Evolutionary conservation across 306 rosid genomes (phyloP).

Genomic region (Trifolium subterraneum): DNA sequence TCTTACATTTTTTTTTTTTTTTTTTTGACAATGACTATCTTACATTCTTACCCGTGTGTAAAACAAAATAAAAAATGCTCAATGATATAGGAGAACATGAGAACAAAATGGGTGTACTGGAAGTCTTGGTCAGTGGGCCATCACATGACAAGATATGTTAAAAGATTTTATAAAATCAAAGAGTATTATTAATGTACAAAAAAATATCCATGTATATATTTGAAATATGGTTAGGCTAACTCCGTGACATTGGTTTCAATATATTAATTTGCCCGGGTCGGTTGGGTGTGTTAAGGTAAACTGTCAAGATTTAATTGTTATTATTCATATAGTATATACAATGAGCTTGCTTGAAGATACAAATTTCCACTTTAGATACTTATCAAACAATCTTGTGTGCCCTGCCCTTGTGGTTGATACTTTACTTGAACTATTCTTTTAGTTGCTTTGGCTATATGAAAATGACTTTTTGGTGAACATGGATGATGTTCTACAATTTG

Average conservation of each 20-base stretch:
- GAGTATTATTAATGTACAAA: slow-evolving; percentile 6
- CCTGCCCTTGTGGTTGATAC: slow-evolving; percentile 36
- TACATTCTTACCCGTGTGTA: background rate
- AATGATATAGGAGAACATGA: slow-evolving; percentile 12
- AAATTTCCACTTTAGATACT: slow-evolving; percentile 18
- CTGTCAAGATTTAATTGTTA: slow-evolving; percentile 25
- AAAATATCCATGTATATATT: slow-evolving; percentile 19
- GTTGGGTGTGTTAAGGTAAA: slow-evolving; percentile 30
- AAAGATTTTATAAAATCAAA: slow-evolving; percentile 25
- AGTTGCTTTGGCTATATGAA: background rate
- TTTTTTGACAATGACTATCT: too few relatives aligned
- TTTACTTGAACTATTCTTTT: slow-evolving; percentile 5
- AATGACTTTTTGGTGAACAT: too few relatives aligned
- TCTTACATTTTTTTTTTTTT: too few relatives aligned
- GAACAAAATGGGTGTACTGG: slow-evolving; percentile 16
- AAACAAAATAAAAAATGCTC: background rate
- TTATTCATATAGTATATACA: background rate
- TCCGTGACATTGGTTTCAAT: slow-evolving; percentile 3
- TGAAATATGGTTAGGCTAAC: slow-evolving; percentile 31
- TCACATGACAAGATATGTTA: slow-evolving; percentile 21
- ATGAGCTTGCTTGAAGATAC: slow-evolving; percentile 33
- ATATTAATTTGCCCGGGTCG: background rate
- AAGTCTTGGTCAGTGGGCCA: slow-evolving; percentile 26
- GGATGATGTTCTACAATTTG: too few relatives aligned
- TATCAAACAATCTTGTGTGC: slow-evolving; percentile 18